Conservation (phyloP, 1,284 basidiomycete species). For the Cutaneotrichosporon mucoides region DNA sequence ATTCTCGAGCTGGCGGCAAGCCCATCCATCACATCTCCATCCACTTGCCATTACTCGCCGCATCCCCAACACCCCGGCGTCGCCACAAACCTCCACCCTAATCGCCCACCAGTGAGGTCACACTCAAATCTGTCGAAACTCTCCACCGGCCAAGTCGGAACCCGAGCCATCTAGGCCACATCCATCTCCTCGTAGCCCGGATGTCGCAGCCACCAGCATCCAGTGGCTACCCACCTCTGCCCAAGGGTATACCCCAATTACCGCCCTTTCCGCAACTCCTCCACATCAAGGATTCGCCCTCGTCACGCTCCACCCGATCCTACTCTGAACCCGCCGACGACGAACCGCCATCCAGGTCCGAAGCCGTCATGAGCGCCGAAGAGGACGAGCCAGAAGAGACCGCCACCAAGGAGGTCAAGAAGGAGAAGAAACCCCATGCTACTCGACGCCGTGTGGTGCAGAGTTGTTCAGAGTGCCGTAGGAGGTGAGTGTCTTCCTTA, state of each 20-base stretch:
- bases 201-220: slow-evolving; percentile 34
- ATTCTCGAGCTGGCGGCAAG: too few species aligned
- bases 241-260: slow-evolving; percentile 26
- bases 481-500: slow-evolving; percentile 20
- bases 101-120: too few species aligned
- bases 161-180: neutral
- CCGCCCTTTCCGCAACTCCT: slow-evolving; percentile 39
- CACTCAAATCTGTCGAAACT: too few species aligned
- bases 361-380: slow-evolving; percentile 16
- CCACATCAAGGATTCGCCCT: slow-evolving; percentile 26
- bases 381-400: slow-evolving; percentile 25
- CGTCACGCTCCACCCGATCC: slow-evolving; percentile 1
- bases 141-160: too few species aligned
- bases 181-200: neutral
- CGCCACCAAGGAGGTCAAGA: slow-evolving; percentile 21
- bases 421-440: slow-evolving; percentile 40
- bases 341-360: slow-evolving; percentile 1
- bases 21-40: too few species aligned
- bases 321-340: slow-evolving; percentile 13
- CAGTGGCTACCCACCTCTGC: slow-evolving; percentile 27
- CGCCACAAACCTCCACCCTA: too few species aligned
- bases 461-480: slow-evolving; percentile 50
- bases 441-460: slow-evolving; percentile 48
- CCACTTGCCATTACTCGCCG: too few species aligned
- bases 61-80: too few species aligned